These are phyloP conservation scores for Adansonia gregorii DNA, from an alignment of 441 rosid species.

Conservation along the genomic window DNA sequence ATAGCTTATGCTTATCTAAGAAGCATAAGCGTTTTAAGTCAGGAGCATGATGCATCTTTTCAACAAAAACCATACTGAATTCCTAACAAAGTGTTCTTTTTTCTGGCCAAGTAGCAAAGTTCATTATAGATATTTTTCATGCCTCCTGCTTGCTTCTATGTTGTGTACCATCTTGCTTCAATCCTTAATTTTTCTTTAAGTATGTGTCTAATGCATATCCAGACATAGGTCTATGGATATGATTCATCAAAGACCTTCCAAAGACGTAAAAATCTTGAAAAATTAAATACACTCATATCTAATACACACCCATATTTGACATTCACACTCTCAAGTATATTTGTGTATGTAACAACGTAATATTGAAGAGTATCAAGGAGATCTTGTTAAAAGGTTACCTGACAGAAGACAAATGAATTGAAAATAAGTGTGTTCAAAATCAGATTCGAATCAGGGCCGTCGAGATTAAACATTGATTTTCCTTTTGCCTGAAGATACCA, in stretches of 20 bases:
- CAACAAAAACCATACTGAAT: too few species aligned
- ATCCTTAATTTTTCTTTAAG: too few species aligned
- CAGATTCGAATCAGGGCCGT: constrained; percentile 51
- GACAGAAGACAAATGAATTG: constrained; percentile 76
- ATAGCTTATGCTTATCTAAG: too few species aligned
- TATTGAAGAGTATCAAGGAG: not conserved
- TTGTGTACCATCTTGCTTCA: too few species aligned
- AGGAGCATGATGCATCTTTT: too few species aligned
- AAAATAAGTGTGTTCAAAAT: constrained; percentile 65
- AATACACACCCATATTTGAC: not conserved
- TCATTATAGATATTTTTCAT: not conserved
- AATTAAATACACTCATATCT: not conserved
- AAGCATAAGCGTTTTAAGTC: too few species aligned
- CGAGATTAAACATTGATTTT: constrained; percentile 45
- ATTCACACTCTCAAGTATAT: too few species aligned
- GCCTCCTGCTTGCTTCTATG: not conserved
- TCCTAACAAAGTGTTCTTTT: too few species aligned
- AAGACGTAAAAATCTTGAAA: too few species aligned
- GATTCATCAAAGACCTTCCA: too few species aligned
- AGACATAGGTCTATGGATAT: too few species aligned
- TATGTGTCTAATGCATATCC: too few species aligned
- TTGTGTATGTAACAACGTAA: not conserved
- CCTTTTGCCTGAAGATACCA: constrained; percentile 66
- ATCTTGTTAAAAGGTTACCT: constrained; percentile 51
- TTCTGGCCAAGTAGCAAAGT: not conserved